Percentiles rank a stretch among this genome's conserved stretches.
These are phyloP conservation scores for Microcyclospora tardicrescens DNA, from an alignment of 2,329 filamentous ascomycete genomes.

Conservation along the genomic window DNA sequence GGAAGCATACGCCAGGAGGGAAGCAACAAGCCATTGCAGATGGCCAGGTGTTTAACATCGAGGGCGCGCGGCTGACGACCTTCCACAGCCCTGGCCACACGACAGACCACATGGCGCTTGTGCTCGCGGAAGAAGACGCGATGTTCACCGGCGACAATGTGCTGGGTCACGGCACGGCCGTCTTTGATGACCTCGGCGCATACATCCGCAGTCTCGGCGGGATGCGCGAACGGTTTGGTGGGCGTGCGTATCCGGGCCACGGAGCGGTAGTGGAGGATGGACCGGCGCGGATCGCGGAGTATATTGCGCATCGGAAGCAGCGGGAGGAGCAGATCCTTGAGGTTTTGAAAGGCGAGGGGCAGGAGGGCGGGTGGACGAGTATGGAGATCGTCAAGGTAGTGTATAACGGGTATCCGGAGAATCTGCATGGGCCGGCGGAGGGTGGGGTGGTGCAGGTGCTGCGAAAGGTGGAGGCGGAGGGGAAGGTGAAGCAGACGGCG, in stretches of 20 bases:
- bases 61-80: constrained; percentile 55
- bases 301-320: constrained; percentile 67
- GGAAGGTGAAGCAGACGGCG: constrained; percentile 40
- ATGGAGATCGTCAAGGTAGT: constrained; percentile 82
- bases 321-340: constrained; percentile 67
- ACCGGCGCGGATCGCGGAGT: constrained; percentile 59
- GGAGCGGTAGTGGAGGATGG: constrained; percentile 67
- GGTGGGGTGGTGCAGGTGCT: constrained; percentile 67
- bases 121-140: constrained; percentile 63
- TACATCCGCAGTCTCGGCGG: constrained; percentile 58
- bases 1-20: constrained; percentile 8
- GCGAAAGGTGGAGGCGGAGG: constrained; percentile 63
- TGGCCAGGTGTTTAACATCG: constrained; percentile 41
- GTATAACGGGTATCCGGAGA: constrained; percentile 66
- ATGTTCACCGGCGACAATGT: constrained; percentile 88
- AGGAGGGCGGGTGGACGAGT: constrained; percentile 43
- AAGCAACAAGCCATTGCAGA: constrained; percentile 37
- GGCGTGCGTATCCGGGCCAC: constrained; percentile 76
- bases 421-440: constrained; percentile 62
- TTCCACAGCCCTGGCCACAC: constrained; percentile 65
- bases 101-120: constrained; percentile 65
- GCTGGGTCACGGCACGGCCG: constrained; percentile 71
- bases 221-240: constrained; percentile 54
- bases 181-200: constrained; percentile 61
- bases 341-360: constrained; percentile 35